These are phyloP conservation scores for Mycena indigotica DNA, from an alignment of 768 basidiomycete species.

Conservation along the genomic window DNA sequence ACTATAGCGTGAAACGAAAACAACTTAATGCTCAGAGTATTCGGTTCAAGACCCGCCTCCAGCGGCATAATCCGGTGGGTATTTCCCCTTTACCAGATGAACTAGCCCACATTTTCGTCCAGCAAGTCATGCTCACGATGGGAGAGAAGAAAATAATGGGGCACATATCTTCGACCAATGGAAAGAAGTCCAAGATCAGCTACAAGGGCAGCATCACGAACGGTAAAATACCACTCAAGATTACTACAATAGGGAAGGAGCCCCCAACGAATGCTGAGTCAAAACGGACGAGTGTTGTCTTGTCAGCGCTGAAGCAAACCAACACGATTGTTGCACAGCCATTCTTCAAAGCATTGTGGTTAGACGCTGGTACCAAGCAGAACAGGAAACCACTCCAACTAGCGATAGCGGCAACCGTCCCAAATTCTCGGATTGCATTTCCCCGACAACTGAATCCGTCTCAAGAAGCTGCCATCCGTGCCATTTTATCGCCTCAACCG, in stretches of 20 bases:
- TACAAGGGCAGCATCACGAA: slow-evolving; percentile 29
- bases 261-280: slow-evolving; percentile 50
- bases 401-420: neutral
- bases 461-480: slow-evolving; percentile 35
- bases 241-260: slow-evolving; percentile 52
- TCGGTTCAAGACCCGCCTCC: slow-evolving; percentile 50
- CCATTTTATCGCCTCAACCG: slow-evolving; percentile 36
- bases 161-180: slow-evolving; percentile 21
- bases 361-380: slow-evolving; percentile 6
- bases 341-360: slow-evolving; percentile 40
- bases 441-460: slow-evolving; percentile 37
- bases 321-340: slow-evolving; percentile 32
- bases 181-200: slow-evolving; percentile 38
- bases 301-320: slow-evolving; percentile 29
- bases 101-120: no score
- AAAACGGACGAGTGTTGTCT: slow-evolving; percentile 29
- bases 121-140: neutral
- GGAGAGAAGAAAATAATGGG: neutral
- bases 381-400: neutral
- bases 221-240: slow-evolving; percentile 29
- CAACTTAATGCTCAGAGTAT: slow-evolving; percentile 36
- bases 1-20: slow-evolving; percentile 32
- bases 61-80: slow-evolving; percentile 29
- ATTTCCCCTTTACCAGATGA: no score
- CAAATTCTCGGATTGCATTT: slow-evolving; percentile 22